Evolutionary conservation across 352 stramenopile species (phyloP).

Genomic region (Phytopythium sindhum): DNA sequence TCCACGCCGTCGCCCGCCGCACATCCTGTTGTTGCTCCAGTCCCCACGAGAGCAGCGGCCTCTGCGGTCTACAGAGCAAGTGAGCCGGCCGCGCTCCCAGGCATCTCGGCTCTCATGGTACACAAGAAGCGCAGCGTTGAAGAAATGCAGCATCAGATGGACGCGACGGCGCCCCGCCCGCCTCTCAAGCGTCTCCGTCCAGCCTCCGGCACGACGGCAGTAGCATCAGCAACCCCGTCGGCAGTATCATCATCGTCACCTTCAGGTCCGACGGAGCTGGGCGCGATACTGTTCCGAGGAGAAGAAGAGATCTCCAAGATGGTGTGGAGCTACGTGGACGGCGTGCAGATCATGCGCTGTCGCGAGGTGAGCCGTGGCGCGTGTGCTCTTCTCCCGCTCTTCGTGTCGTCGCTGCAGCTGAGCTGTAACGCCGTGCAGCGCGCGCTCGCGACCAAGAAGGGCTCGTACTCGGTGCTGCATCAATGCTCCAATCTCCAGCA

Average conservation of each 20-base stretch:
- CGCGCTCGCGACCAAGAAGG: slow-evolving; percentile 41
- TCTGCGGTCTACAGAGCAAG: background rate
- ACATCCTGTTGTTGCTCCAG: background rate
- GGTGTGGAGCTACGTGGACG: slow-evolving; percentile 78
- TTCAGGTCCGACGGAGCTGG: slow-evolving; percentile 23
- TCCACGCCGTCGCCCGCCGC: background rate
- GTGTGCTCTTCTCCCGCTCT: slow-evolving; percentile 37
- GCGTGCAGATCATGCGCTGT: slow-evolving; percentile 72
- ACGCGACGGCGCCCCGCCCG: background rate
- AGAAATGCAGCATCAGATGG: slow-evolving; percentile 21
- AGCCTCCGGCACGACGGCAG: background rate
- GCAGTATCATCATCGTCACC: background rate
- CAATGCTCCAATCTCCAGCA: slow-evolving; percentile 63
- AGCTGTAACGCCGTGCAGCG: slow-evolving; percentile 75
- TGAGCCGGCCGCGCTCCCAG: slow-evolving; percentile 17
- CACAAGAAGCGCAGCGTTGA: slow-evolving; percentile 31
- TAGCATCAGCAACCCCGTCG: background rate
- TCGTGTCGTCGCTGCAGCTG: slow-evolving; percentile 72
- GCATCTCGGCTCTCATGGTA: slow-evolving; percentile 30
- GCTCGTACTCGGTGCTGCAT: slow-evolving; percentile 40
- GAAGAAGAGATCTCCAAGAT: slow-evolving; percentile 68
- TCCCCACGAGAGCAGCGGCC: slow-evolving; percentile 8
- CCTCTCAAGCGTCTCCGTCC: background rate
- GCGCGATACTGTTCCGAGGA: slow-evolving; percentile 53
- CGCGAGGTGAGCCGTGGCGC: slow-evolving; percentile 52